A percentile compares a stretch with the other conserved stretches of the same genome.
Conservation (phyloP, 768 basidiomycete species). For the Lentinula raphanica region DNA sequence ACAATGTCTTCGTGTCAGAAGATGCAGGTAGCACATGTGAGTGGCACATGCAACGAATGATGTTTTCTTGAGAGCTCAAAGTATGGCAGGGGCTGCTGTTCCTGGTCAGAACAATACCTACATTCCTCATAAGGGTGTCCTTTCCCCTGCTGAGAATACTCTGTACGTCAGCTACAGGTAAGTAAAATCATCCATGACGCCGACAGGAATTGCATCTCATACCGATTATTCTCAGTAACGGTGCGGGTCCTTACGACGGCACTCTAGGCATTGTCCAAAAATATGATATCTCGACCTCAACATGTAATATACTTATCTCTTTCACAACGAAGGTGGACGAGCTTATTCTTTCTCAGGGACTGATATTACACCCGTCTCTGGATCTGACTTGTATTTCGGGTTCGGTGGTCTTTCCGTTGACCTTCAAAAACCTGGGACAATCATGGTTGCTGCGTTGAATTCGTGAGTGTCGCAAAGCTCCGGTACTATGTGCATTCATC, state of each 20-base stretch:
- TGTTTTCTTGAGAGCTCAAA: not conserved
- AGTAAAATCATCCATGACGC: not conserved
- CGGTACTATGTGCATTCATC: not conserved
- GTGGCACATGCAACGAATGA: slow-evolving; percentile 11
- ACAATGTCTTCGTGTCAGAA: slow-evolving; percentile 51
- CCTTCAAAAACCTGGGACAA: slow-evolving; percentile 51
- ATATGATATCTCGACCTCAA: slow-evolving; percentile 48
- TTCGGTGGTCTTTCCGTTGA: slow-evolving; percentile 63
- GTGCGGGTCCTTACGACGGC: slow-evolving; percentile 64
- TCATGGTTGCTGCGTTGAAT: slow-evolving; percentile 66
- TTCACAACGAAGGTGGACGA: not conserved
- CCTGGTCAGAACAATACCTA: slow-evolving; percentile 53
- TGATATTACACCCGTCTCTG: slow-evolving; percentile 58
- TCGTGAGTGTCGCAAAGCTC: slow-evolving; percentile 22
- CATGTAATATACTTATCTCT: slow-evolving; percentile 27
- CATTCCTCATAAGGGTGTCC: slow-evolving; percentile 62
- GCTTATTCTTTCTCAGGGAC: slow-evolving; percentile 31
- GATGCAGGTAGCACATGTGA: slow-evolving; percentile 55
- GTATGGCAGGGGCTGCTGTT: slow-evolving; percentile 44
- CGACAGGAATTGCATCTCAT: too few relatives aligned
- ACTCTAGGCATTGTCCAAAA: slow-evolving; percentile 43
- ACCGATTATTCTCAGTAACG: slow-evolving; percentile 28
- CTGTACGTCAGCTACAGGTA: slow-evolving; percentile 53
- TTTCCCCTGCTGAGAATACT: slow-evolving; percentile 50
- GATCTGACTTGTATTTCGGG: slow-evolving; percentile 54